These are phyloP conservation scores for Pyrus hybrid DNA, from an alignment of 331 rosid genomes.

Conservation along the genomic window DNA sequence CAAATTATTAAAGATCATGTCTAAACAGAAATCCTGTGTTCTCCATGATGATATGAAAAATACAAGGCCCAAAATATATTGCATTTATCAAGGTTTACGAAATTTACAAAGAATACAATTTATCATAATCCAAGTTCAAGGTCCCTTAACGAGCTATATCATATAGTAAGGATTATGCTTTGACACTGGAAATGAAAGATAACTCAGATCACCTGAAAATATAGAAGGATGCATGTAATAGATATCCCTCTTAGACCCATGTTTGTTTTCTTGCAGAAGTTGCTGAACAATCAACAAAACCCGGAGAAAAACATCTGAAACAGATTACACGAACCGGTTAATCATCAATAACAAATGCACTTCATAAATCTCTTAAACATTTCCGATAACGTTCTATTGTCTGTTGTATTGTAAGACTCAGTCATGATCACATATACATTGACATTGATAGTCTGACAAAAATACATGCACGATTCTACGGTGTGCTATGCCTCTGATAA, in stretches of 20 bases:
- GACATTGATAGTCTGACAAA: not conserved
- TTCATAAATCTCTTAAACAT: not conserved
- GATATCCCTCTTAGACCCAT: slow-evolving; percentile 51
- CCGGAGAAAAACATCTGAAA: slow-evolving; percentile 63
- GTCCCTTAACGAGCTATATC: not conserved
- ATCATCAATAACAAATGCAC: not conserved
- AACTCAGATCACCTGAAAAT: slow-evolving; percentile 50
- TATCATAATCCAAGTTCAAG: not conserved
- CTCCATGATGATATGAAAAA: not conserved
- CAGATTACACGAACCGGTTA: not conserved
- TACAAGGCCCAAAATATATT: too few species aligned
- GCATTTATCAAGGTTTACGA: not conserved
- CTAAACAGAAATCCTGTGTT: not conserved
- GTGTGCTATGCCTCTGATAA: not conserved
- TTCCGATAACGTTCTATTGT: not conserved
- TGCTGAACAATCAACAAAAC: slow-evolving; percentile 69
- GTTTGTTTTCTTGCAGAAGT: slow-evolving; percentile 74
- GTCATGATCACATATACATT: not conserved
- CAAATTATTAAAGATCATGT: not conserved
- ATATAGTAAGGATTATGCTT: not conserved
- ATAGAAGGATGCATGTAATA: slow-evolving; percentile 80
- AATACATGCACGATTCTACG: not conserved
- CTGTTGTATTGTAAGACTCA: not conserved
- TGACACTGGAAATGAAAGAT: not conserved
- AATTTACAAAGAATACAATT: not conserved